Conservation (phyloP, 768 basidiomycete genomes). For the Tulasnella sp. region DNA sequence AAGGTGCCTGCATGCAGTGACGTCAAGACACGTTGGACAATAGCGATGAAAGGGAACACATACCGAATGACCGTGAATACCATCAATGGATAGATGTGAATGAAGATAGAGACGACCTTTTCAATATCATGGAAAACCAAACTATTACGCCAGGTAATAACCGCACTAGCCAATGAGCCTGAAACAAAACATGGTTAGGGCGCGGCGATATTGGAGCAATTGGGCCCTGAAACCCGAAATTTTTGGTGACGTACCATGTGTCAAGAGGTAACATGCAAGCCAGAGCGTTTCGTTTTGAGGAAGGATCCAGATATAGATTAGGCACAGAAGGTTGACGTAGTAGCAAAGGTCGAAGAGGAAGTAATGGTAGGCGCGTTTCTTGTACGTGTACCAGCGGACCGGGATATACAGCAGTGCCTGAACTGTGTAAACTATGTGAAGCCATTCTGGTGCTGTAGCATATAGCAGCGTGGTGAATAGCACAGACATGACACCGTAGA, state of each 20-base stretch:
- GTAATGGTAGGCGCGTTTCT: constrained; percentile 81
- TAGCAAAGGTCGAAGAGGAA: constrained; percentile 51
- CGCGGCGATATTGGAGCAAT: background rate
- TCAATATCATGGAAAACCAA: constrained; percentile 96
- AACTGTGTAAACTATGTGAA: constrained; percentile 75
- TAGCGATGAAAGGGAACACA: constrained; percentile 21
- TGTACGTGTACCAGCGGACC: constrained; percentile 71
- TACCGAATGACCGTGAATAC: constrained; percentile 84
- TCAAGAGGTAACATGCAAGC: constrained; percentile 84
- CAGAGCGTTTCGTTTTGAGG: constrained; percentile 68
- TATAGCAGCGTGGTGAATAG: constrained; percentile 75
- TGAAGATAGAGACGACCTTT: constrained; percentile 89
- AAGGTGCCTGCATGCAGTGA: constrained; percentile 48
- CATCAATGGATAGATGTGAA: constrained; percentile 88
- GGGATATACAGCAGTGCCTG: constrained; percentile 72
- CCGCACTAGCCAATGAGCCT: constrained; percentile 76
- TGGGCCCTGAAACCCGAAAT: background rate
- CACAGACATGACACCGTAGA: constrained; percentile 85
- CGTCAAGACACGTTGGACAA: background rate
- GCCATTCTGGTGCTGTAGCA: constrained; percentile 79
- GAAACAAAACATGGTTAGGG: background rate
- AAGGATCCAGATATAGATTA: constrained; percentile 83
- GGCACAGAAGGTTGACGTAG: constrained; percentile 81
- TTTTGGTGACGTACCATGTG: constrained; percentile 43
- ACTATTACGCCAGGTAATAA: constrained; percentile 97